Conservation (phyloP, 2,329 filamentous ascomycete genomes). For the Tympanopsis confertula region DNA sequence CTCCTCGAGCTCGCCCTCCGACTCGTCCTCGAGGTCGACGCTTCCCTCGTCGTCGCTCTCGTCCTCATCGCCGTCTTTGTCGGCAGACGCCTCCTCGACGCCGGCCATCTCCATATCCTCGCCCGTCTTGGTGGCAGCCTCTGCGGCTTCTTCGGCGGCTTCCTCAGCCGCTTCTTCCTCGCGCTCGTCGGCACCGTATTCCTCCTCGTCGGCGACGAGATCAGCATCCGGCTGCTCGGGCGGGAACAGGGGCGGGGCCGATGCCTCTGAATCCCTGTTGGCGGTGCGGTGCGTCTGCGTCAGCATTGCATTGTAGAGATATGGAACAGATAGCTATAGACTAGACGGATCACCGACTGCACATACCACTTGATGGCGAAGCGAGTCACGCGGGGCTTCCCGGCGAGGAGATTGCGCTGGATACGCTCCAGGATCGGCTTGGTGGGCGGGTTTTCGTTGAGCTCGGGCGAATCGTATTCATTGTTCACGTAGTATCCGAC, state of each 20-base stretch:
- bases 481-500: slow-evolving; percentile 99
- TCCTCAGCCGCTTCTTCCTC: slow-evolving; percentile 55
- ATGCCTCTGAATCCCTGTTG: slow-evolving; percentile 84
- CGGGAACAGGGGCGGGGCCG: slow-evolving; percentile 87
- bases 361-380: slow-evolving; percentile 97
- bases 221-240: slow-evolving; percentile 97
- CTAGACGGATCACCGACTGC: not conserved
- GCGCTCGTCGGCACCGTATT: slow-evolving; percentile 83
- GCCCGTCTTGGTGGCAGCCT: slow-evolving; percentile 28
- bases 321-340: not conserved
- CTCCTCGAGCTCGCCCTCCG: slow-evolving; percentile 36
- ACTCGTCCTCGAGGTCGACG: slow-evolving; percentile 70
- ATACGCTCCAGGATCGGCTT: slow-evolving; percentile 91
- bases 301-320: not conserved
- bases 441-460: slow-evolving; percentile 77
- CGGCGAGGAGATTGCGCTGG: slow-evolving; percentile 79
- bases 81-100: slow-evolving; percentile 32
- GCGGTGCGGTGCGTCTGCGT: slow-evolving; percentile 9
- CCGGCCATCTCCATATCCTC: slow-evolving; percentile 71
- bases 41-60: slow-evolving; percentile 63
- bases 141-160: slow-evolving; percentile 36
- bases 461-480: slow-evolving; percentile 87
- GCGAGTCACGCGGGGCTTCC: slow-evolving; percentile 93
- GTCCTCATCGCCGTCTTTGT: slow-evolving; percentile 55
- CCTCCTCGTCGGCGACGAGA: slow-evolving; percentile 68